These are phyloP conservation scores for Pythium monospermum DNA, from an alignment of 352 stramenopile species.

Conservation along the genomic window DNA sequence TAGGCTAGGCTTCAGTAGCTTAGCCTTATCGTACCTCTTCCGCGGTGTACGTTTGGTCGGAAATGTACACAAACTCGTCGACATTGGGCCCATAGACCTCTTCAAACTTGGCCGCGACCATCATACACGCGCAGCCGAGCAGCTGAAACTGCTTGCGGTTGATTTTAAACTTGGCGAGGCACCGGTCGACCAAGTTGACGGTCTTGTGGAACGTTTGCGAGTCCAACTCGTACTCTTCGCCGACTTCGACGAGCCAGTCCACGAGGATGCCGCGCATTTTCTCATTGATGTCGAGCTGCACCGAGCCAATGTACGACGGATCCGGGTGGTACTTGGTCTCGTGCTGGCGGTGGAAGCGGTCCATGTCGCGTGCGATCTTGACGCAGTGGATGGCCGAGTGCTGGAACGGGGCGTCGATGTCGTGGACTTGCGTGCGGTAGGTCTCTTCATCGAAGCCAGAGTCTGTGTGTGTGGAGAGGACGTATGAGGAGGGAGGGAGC, in stretches of 20 bases:
- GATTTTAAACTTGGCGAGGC: conserved; percentile 78
- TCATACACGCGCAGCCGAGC: conserved; percentile 93
- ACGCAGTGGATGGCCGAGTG: conserved; percentile 24
- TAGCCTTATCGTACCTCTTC: conserved; percentile 44
- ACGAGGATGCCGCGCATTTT: conserved; percentile 99
- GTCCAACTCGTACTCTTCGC: conserved; percentile 81
- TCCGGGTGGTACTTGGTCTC: conserved; percentile 68
- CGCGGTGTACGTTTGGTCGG: conserved; percentile 92
- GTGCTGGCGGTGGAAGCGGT: conserved; percentile 61
- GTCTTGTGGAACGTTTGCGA: conserved; percentile 81
- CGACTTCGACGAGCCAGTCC: conserved; percentile 97
- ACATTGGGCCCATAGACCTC: conserved; percentile 94
- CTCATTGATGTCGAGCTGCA: conserved; percentile 98
- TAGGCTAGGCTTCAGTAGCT: neutral
- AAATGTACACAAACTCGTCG: conserved; percentile 97
- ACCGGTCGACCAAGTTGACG: conserved; percentile 83
- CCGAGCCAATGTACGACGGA: conserved; percentile 53
- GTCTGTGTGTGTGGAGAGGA: too few species aligned
- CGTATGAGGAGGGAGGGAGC: too few species aligned
- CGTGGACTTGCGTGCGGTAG: conserved; percentile 42
- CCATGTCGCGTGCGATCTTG: conserved; percentile 61
- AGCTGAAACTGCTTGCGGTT: conserved; percentile 92
- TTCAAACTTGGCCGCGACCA: conserved; percentile 97
- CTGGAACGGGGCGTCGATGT: conserved; percentile 45
- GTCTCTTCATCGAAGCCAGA: conserved; percentile 69